These are phyloP conservation scores for Xylariales sp. DNA, from an alignment of 2,329 filamentous ascomycete species.

Conservation along the genomic window DNA sequence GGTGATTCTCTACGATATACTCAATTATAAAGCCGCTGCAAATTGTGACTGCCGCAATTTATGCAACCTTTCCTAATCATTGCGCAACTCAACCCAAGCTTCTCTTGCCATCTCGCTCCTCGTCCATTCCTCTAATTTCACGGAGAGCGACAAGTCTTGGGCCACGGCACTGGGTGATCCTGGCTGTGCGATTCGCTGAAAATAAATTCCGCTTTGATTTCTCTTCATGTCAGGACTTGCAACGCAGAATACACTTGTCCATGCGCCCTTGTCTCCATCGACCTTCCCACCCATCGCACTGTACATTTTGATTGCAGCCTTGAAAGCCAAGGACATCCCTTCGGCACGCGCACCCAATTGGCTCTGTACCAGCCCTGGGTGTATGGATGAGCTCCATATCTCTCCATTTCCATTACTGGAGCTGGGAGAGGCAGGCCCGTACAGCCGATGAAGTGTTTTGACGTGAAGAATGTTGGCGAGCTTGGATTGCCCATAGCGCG, in stretches of 20 bases:
- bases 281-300: constrained; percentile 16
- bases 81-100: too few species aligned
- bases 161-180: too few species aligned
- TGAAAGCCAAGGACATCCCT: constrained; percentile 7
- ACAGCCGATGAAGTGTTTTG: constrained; percentile 26
- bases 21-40: too few species aligned
- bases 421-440: constrained; percentile 25
- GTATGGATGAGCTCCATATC: constrained; percentile 32
- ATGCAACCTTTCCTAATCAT: too few species aligned
- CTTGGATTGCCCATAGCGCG: constrained; percentile 39
- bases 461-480: constrained; percentile 39
- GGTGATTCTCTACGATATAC: too few species aligned
- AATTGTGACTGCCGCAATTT: too few species aligned
- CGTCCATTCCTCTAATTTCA: too few species aligned
- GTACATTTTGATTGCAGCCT: constrained; percentile 7
- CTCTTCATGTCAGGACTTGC: constrained; percentile 30
- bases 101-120: too few species aligned
- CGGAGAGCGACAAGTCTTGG: too few species aligned
- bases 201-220: constrained; percentile 30
- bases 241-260: constrained; percentile 29
- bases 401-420: constrained; percentile 25
- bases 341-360: constrained; percentile 14
- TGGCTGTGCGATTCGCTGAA: too few species aligned
- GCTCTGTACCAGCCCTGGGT: constrained; percentile 33
- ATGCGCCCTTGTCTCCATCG: constrained; percentile 28